Base-by-base conservation (phyloP, 177 flowering plant genomes). In the Vitis hybrid region DNA sequence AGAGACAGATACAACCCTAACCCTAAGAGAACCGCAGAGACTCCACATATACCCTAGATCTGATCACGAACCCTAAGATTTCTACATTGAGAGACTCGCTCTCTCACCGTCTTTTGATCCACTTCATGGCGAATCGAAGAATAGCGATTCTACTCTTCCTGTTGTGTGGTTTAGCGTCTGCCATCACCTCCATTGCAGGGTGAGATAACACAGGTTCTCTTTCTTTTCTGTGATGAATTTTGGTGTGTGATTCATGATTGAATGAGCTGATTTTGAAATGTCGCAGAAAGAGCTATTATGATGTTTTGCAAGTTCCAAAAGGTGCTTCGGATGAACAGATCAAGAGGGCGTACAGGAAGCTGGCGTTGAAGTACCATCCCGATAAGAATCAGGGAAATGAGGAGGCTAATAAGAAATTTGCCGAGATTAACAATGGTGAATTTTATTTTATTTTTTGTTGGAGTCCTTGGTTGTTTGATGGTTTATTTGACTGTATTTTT, bases 291-390 rank as follows among this genome's bases (percentile, higher is more conserved):
- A 96, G 89, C 79, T 96, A 91, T 66, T 96, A 96, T 64, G 99
- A 96, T 63, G 71, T 92, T 32, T 71, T 96, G 79, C 99, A 94
- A 89, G 86, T 96, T 56, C 83, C 90, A 21, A 87, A 79, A 72
- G 88, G 98, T 51, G 97, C 99, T 5, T 78, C 97, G 7, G 99
- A 96, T 9, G 98, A 91, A 3, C 99, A 96, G 88, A 96, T 96
- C 76, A 96, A 94, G 71, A 81, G 98, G 75, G 95, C 97, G 9
- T 96, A 96, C 60, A 72, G 99, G 67, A 96, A 96, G 79, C 86
- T 96, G 1, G 99, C 97, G 0, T 79, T 96, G 86, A 96, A 96
- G 82, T 96, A 88, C 65, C 99, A 96, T 81, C 98, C 99, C 2
- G 99, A 96, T 76, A 96, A 96, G 83, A 94, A 96, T 68, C 96